phyloP scores from a whole-genome alignment of 306 rosid species.

The Dryas drummondii region DNA sequence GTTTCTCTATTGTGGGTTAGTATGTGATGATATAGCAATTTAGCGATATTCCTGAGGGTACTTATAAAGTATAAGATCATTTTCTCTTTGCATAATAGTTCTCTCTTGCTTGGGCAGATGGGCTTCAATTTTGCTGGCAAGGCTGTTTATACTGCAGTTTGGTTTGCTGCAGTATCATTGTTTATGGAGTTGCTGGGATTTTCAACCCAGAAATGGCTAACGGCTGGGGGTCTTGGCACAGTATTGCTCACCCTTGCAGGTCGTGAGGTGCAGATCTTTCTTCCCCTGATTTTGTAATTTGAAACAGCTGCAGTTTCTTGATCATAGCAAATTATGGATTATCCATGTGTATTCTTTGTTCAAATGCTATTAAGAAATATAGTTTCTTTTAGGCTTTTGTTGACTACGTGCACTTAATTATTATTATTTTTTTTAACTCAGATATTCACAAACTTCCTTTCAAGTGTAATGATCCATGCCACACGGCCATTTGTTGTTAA shows the following conservation, averaged over 20 bases:
- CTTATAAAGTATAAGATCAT: slow-evolving; percentile 3
- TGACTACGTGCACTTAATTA: slow-evolving; percentile 20
- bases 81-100: slow-evolving; percentile 17
- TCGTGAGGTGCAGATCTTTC: slow-evolving; percentile 76
- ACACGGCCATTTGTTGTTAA: slow-evolving; percentile 86
- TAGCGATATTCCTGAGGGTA: slow-evolving; percentile 3
- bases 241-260: slow-evolving; percentile 95
- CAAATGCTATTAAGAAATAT: slow-evolving; percentile 1
- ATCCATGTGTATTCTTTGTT: slow-evolving; percentile 12
- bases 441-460: slow-evolving; percentile 97
- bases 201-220: slow-evolving; percentile 96
- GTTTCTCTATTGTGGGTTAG: slow-evolving; percentile 12
- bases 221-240: slow-evolving; percentile 99
- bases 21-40: slow-evolving; percentile 13
- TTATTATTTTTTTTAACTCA: slow-evolving; percentile 47
- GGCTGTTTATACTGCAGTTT: slow-evolving; percentile 82
- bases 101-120: slow-evolving; percentile 54
- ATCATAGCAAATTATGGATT: slow-evolving; percentile 19
- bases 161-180: slow-evolving; percentile 96
- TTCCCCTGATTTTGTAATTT: slow-evolving; percentile 23
- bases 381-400: slow-evolving; percentile 15
- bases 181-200: slow-evolving; percentile 98
- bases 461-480: slow-evolving; percentile 94
- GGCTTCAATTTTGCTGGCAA: slow-evolving; percentile 95
- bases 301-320: slow-evolving; percentile 5